Conservation (phyloP, 2,329 filamentous ascomycete genomes). For the Penicillium janthinellum region DNA sequence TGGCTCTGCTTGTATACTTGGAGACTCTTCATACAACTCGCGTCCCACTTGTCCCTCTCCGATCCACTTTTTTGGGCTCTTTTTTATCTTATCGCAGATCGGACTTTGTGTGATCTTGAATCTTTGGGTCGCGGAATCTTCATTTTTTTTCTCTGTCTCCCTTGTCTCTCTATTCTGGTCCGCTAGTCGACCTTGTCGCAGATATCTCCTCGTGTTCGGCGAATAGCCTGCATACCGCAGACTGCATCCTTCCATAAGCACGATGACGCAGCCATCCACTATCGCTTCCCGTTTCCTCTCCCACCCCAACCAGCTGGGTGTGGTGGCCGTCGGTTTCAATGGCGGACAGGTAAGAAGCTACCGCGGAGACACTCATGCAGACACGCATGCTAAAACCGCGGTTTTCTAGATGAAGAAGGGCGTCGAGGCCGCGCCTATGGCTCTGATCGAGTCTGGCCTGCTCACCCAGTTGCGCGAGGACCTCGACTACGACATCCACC, state of each 20-base stretch:
- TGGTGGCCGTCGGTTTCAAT: slow-evolving; percentile 94
- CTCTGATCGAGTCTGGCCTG: slow-evolving; percentile 84
- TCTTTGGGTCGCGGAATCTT: slow-evolving; percentile 11
- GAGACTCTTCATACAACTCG: neutral
- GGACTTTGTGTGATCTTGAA: slow-evolving; percentile 18
- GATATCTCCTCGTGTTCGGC: neutral
- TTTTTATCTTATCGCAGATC: slow-evolving; percentile 28
- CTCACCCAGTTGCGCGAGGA: slow-evolving; percentile 81
- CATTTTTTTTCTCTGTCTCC: neutral
- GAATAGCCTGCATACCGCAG: slow-evolving; percentile 6
- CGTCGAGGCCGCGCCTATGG: slow-evolving; percentile 86
- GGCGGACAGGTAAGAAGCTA: slow-evolving; percentile 76
- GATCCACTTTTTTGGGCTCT: slow-evolving; percentile 12
- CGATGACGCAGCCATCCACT: slow-evolving; percentile 60
- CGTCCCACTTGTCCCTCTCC: neutral
- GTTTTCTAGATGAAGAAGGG: slow-evolving; percentile 75
- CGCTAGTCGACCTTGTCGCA: slow-evolving; percentile 2
- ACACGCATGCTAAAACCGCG: neutral
- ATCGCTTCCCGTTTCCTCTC: slow-evolving; percentile 75
- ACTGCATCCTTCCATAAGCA: slow-evolving; percentile 12
- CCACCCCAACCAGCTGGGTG: slow-evolving; percentile 75
- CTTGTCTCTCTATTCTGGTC: neutral
- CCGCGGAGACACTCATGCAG: neutral
- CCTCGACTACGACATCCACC: slow-evolving; percentile 83
- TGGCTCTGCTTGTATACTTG: neutral